These are phyloP conservation scores for Periconia digitata DNA, from an alignment of 2,329 filamentous ascomycete genomes.

Conservation along the genomic window DNA sequence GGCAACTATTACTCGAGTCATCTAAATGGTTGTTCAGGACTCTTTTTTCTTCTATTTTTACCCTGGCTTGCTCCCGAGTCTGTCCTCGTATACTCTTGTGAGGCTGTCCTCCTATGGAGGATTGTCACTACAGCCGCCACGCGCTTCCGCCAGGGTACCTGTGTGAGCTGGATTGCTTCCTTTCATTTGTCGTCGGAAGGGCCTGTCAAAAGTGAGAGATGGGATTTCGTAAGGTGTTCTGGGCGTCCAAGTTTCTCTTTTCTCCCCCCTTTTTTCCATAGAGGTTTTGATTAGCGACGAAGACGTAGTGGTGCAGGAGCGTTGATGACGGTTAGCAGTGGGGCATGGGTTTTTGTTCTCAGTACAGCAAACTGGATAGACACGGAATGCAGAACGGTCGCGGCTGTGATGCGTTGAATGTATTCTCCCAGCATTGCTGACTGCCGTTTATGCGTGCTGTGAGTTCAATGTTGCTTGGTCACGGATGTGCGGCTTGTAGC, in stretches of 20 bases:
- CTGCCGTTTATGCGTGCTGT: too few relatives aligned
- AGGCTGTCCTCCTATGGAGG: not conserved
- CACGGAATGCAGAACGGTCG: not conserved
- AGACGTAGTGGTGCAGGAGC: conserved; percentile 9
- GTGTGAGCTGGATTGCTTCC: conserved; percentile 18
- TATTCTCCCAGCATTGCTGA: too few relatives aligned
- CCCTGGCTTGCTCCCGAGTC: not conserved
- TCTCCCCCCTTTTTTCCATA: not conserved
- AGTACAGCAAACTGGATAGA: conserved; percentile 1
- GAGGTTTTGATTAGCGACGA: conserved; percentile 1
- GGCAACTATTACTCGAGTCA: conserved; percentile 30
- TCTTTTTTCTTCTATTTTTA: conserved; percentile 6
- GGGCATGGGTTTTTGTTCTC: not conserved
- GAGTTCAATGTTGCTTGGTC: too few relatives aligned
- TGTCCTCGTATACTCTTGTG: not conserved
- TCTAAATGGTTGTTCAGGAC: conserved; percentile 14
- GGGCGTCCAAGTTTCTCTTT: conserved; percentile 10
- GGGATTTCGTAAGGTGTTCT: conserved; percentile 22
- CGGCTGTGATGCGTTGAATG: not conserved
- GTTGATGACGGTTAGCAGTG: not conserved
- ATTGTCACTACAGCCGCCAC: conserved; percentile 16
- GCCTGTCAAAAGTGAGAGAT: conserved; percentile 26
- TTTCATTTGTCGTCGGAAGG: conserved; percentile 5
- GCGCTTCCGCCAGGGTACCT: conserved; percentile 14
- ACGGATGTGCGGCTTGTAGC: too few relatives aligned